These are phyloP conservation scores for Candida railenensis DNA, from an alignment of 805 yeast genomes.

Conservation along the genomic window DNA sequence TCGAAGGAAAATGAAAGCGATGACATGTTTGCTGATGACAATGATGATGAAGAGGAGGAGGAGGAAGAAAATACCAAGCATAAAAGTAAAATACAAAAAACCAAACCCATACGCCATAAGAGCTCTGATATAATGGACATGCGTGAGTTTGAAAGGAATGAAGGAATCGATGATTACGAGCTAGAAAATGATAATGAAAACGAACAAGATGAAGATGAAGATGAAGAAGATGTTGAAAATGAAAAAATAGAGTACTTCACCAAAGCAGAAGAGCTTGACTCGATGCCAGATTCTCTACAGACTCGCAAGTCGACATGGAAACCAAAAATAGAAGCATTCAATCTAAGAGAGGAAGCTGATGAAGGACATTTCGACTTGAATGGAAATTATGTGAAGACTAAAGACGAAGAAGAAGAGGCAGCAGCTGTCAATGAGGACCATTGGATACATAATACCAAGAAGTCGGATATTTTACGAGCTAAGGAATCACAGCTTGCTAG, in stretches of 20 bases:
- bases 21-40: slow-evolving; percentile 44
- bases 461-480: slow-evolving; percentile 31
- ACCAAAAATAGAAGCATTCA: slow-evolving; percentile 62
- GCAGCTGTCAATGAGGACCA: too few species aligned
- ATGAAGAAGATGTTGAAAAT: slow-evolving; percentile 9
- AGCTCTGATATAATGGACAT: too few species aligned
- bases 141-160: slow-evolving; percentile 26
- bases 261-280: slow-evolving; percentile 19
- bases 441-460: slow-evolving; percentile 16
- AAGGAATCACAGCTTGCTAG: slow-evolving; percentile 46
- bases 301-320: slow-evolving; percentile 15
- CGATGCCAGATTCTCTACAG: not conserved
- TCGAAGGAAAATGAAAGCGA: slow-evolving; percentile 25
- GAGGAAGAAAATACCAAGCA: slow-evolving; percentile 13
- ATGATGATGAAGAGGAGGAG: slow-evolving; percentile 12
- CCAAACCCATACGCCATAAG: too few species aligned
- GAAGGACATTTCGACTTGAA: slow-evolving; percentile 61
- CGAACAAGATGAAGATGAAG: slow-evolving; percentile 16
- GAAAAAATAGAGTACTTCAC: slow-evolving; percentile 23
- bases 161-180: slow-evolving; percentile 11
- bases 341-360: slow-evolving; percentile 53
- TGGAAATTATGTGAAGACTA: slow-evolving; percentile 57
- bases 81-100: slow-evolving; percentile 7
- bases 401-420: too few species aligned
- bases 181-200: slow-evolving; percentile 17